These are phyloP conservation scores for Suhomyces kilbournensis DNA, from an alignment of 805 yeast genomes.

Conservation along the genomic window DNA sequence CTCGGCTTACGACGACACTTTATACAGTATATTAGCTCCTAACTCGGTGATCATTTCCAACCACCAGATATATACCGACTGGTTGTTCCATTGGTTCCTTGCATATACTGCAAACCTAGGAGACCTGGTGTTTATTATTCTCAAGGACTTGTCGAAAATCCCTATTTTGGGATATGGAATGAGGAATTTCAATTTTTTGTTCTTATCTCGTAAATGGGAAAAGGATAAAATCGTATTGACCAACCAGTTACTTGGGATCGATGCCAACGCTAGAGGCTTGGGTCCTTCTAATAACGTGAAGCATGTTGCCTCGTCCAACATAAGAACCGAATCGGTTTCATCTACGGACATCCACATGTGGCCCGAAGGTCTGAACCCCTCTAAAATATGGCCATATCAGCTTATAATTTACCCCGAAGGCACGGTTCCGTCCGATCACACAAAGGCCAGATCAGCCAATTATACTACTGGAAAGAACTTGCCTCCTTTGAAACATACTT, in stretches of 20 bases:
- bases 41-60: conserved; percentile 74
- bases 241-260: conserved; percentile 53
- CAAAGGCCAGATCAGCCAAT: conserved; percentile 53
- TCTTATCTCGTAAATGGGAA: conserved; percentile 85
- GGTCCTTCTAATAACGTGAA: conserved; percentile 49
- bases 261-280: conserved; percentile 56
- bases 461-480: conserved; percentile 54
- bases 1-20: conserved; percentile 1
- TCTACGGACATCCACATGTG: conserved; percentile 16
- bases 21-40: conserved; percentile 19
- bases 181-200: conserved; percentile 73
- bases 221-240: conserved; percentile 60
- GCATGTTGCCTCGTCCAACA: conserved; percentile 29
- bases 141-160: conserved; percentile 71
- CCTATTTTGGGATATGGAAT: conserved; percentile 88
- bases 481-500: conserved; percentile 55
- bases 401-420: conserved; percentile 91
- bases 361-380: conserved; percentile 28
- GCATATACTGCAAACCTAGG: conserved; percentile 65
- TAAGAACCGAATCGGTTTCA: conserved; percentile 3
- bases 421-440: conserved; percentile 72
- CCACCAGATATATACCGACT: conserved; percentile 92
- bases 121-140: conserved; percentile 65
- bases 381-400: conserved; percentile 47
- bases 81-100: conserved; percentile 89